These are phyloP conservation scores for Polytrichum commune DNA, from an alignment of 225 moss, liverwort and hornwort genomes.

Conservation along the genomic window DNA sequence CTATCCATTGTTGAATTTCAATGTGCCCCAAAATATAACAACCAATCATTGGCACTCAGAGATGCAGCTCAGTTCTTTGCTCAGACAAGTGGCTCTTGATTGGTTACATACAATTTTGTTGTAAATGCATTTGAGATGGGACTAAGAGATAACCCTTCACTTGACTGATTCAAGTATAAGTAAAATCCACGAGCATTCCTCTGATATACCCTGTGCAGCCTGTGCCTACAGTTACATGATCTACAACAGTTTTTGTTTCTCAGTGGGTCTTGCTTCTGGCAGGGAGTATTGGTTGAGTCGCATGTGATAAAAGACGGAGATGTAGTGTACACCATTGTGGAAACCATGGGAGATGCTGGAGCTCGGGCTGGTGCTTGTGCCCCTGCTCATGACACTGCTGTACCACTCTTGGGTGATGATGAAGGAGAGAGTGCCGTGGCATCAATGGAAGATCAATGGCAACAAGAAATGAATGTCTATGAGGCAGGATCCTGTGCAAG, in stretches of 20 bases:
- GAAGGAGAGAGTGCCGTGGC: slow-evolving; percentile 97
- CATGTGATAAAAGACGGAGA: slow-evolving; percentile 71
- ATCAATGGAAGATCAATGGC: slow-evolving; percentile 99
- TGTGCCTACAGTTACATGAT: neutral
- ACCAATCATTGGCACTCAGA: too few species aligned
- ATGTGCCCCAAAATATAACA: too few species aligned
- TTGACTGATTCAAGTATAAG: neutral
- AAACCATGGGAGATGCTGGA: slow-evolving; percentile 82
- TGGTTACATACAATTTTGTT: too few species aligned
- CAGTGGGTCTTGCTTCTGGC: slow-evolving; percentile 1
- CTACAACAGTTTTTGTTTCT: neutral
- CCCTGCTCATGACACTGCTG: slow-evolving; percentile 51
- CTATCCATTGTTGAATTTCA: too few species aligned
- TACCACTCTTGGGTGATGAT: slow-evolving; percentile 91
- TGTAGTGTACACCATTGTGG: slow-evolving; percentile 81
- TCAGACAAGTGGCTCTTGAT: too few species aligned
- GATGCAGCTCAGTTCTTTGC: too few species aligned
- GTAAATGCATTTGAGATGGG: too few species aligned
- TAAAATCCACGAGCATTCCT: neutral
- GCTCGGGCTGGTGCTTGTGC: slow-evolving; percentile 62
- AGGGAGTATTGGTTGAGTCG: slow-evolving; percentile 96
- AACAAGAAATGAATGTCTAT: slow-evolving; percentile 98
- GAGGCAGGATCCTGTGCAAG: slow-evolving; percentile 50
- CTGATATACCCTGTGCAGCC: neutral
- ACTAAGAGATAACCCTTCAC: too few species aligned